Evolutionary conservation across 306 rosid genomes (phyloP), one percentile per base, ranked within the genome.

Genomic region (Medicago ruthenica): DNA sequence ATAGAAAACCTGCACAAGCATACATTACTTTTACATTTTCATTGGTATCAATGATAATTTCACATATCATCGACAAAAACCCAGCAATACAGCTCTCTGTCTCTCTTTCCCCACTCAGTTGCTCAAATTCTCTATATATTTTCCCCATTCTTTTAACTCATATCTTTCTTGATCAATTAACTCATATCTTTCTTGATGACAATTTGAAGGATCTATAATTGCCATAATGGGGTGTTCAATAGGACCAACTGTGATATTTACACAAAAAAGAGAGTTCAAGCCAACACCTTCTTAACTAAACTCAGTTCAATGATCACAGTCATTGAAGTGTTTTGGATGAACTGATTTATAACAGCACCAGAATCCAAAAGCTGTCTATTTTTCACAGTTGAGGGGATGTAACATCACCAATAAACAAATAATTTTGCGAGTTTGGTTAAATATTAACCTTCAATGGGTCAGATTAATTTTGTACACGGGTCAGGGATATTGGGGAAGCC

Each of bases 371-470:
- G 40, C 11, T 65, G 7, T 51, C 58, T 36, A 20, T 47, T 11
- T 61, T n/a, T 24, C 8, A 6, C n/a, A 36, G 15, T 47, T 7
- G 70, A 68, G 39, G n/a, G 55, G 31, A 31, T 31, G 21, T 40
- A 13, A 4, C 63, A 57, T 5, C 8, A 58, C 68, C 2, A 5
- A 34, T 77, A 57, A 66, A 67, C 59, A 40, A 39, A 80, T 74
- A 80, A 47, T 13, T 39, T 67, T 48, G 31, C 2, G n/a, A 9
- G 41, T 47, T 65, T 0, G 20, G 45, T 80, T 21, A 55, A 21
- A 36, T 21, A 22, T 21, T 11, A 57, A 21, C 73, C 13, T 51
- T 58, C 68, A 21, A 18, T 20, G 8, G 36, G 54, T 34, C 66
- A 17, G 62, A 41, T 61, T 10, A 37, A 76, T 64, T 76, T 65